phyloP scores from a whole-genome alignment of 2,329 filamentous ascomycete species.

The Lasiodiplodia sp. region DNA sequence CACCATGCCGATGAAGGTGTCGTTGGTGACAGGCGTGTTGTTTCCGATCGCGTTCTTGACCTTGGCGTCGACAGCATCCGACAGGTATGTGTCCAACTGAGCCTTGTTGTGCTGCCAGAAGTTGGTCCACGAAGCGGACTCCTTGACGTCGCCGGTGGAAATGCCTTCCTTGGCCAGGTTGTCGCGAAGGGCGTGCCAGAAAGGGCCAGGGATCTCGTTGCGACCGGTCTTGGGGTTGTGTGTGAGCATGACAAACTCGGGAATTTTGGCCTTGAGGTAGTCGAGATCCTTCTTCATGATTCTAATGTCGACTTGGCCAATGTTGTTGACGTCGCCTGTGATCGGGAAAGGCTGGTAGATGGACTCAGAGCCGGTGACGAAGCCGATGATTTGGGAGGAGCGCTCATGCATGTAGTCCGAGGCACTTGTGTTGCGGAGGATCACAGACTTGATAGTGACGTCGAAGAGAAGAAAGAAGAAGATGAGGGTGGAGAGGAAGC shows the following conservation, averaged over 20 bases:
- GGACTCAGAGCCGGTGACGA: not conserved
- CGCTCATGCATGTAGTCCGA: slow-evolving; percentile 11
- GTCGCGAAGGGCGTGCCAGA: slow-evolving; percentile 70
- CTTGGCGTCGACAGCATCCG: slow-evolving; percentile 30
- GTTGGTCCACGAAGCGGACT: slow-evolving; percentile 49
- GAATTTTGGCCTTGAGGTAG: slow-evolving; percentile 59
- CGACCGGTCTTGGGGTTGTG: slow-evolving; percentile 61
- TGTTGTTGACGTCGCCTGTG: slow-evolving; percentile 1
- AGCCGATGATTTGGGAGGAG: not conserved
- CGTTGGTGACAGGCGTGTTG: slow-evolving; percentile 34
- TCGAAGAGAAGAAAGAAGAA: slow-evolving; percentile 12
- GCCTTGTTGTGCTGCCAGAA: slow-evolving; percentile 62
- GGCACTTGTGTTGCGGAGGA: slow-evolving; percentile 5
- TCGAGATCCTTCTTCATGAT: slow-evolving; percentile 32
- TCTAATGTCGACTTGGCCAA: slow-evolving; percentile 11
- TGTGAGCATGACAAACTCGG: slow-evolving; percentile 62
- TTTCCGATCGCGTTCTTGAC: slow-evolving; percentile 43
- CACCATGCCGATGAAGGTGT: slow-evolving; percentile 33
- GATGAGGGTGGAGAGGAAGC: slow-evolving; percentile 3
- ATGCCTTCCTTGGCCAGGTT: slow-evolving; percentile 57
- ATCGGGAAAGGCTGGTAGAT: slow-evolving; percentile 1
- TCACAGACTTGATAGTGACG: not conserved
- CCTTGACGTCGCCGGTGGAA: not conserved
- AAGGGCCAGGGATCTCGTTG: slow-evolving; percentile 63
- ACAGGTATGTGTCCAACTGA: slow-evolving; percentile 44